Base-by-base conservation (phyloP, 192 early-diverging fungal genomes). In the Lunasporangiospora selenospora region DNA sequence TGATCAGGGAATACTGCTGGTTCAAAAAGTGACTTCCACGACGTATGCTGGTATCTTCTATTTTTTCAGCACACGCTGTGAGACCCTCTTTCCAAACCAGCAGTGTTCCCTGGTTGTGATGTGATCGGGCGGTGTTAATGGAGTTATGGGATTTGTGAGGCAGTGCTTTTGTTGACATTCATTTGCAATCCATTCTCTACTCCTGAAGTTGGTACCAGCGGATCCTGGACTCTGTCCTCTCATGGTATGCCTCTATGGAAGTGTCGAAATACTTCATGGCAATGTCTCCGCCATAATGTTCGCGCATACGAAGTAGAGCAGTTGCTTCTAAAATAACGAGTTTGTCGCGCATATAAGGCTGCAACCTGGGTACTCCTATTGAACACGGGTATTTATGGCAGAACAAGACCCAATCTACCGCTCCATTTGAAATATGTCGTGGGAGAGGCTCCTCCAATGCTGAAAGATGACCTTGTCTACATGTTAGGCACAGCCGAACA, bases 171-270 rank as follows among this genome's bases (percentile, higher is more conserved):
- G n/a, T n/a, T n/a, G n/a, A n/a, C n/a, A n/a, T n/a, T n/a, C n/a
- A n/a, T n/a, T n/a, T n/a, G n/a, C n/a, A n/a, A n/a, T n/a, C n/a
- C n/a, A n/a, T n/a, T n/a, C n/a, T 55, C 21, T 59, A 59, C 5
- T 49, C 57, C 30, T 38, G 57, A 47, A 48, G 33, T 59, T 48
- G 57, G 30, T 59, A 59, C 45, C 21, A 59, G 36, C 32, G 45
- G 33, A 48, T 59, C 57, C 57, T 59, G 32, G 32, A 16, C 45
- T 38, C 23, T 4, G 57, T 59, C 29, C 39, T 48, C 26, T 59
- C 57, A 34, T 59, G 45, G 27, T 41, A 30, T 6, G 19, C 26
- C 5, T 55, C 38, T 31, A 40, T 42, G 1, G 53, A 29, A 0
- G 11, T n/a, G 1, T 42, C 2, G n/a, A 42, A 42, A 40, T 21